These are phyloP conservation scores for Backusella morwellensis DNA, from an alignment of 192 early-diverging fungal genomes.

Conservation along the genomic window DNA sequence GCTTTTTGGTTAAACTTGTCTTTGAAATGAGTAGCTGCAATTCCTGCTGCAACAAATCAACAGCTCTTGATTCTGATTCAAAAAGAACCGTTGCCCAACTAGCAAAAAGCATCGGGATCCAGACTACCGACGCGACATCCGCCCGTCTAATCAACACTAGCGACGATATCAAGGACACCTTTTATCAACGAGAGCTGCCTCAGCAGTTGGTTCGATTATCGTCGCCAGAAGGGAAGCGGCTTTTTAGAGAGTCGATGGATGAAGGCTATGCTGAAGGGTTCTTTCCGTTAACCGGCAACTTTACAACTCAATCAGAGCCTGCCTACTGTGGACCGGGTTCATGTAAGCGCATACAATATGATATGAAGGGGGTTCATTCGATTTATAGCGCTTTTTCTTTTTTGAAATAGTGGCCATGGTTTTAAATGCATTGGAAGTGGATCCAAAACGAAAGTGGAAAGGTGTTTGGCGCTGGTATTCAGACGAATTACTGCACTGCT, in stretches of 20 bases:
- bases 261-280: constrained; percentile 81
- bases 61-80: background rate
- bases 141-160: background rate
- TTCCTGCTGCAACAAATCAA: background rate
- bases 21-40: background rate
- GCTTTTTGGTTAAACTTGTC: background rate
- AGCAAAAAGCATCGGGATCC: background rate
- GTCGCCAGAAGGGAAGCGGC: constrained; percentile 67
- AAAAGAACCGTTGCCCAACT: background rate
- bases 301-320: constrained; percentile 91
- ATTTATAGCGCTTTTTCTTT: background rate
- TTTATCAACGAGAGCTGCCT: constrained; percentile 59
- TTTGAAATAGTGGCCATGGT: constrained; percentile 74
- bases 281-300: constrained; percentile 86
- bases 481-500: constrained; percentile 73
- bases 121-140: background rate
- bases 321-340: constrained; percentile 88
- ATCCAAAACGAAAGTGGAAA: constrained; percentile 87
- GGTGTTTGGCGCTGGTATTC: constrained; percentile 90
- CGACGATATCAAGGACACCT: constrained; percentile 24
- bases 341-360: constrained; percentile 15
- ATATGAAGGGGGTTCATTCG: too few relatives aligned
- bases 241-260: constrained; percentile 79
- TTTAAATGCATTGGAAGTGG: constrained; percentile 89
- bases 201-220: constrained; percentile 71